Base-by-base conservation (phyloP, 2,329 filamentous ascomycete species). In the Aspergillus aculeatus region DNA sequence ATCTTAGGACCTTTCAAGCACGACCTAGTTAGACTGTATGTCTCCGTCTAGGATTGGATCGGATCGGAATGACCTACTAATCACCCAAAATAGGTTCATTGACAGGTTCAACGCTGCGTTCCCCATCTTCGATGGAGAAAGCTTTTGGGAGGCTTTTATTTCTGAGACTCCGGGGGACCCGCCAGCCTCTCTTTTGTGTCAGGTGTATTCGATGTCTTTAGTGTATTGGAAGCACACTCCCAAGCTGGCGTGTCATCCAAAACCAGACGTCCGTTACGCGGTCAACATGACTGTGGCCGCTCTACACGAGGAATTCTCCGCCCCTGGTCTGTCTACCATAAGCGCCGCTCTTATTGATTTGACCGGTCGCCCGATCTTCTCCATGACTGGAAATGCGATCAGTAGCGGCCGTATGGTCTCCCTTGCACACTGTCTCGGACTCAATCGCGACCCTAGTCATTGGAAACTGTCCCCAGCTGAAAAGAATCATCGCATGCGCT, bases 231-330 rank as follows among this genome's bases (percentile, higher is more conserved):
- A 79, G 26, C 78, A 80, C 55, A 81, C 80, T 0, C 76, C 76
- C 0, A 71, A 76, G 4, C 68, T 83, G 3, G 73, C 75, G 4
- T 72, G 72, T 5, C 79, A 83, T 59, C 78, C 81, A 4, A 78
- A 81, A 51, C 85, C 85, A 0, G 85, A 88, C 66, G 77, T 80
- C 47, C 81, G 84, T 49, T 88, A 85, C 68, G 81, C 85, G 9
- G 86, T 86, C 80, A 88, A 88, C 59, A 79, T 86, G 59, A 84
- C 84, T 6, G 84, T 82, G 21, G 83, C 84, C 55, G 84, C 85
- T 1, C 75, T 86, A 3, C 84, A 86, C 62, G 85, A 88, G 59
- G 81, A 87, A 6, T 81, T 85, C 53, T 78, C 84, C 1, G 83
- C 82, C 0, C 85, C 85, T 0, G 83, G 85, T 1, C 75, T 87